Percentiles rank a stretch among this genome's conserved stretches.
Conservation (phyloP, 2,329 filamentous ascomycete genomes). For the Rhynchosporium agropyri region DNA sequence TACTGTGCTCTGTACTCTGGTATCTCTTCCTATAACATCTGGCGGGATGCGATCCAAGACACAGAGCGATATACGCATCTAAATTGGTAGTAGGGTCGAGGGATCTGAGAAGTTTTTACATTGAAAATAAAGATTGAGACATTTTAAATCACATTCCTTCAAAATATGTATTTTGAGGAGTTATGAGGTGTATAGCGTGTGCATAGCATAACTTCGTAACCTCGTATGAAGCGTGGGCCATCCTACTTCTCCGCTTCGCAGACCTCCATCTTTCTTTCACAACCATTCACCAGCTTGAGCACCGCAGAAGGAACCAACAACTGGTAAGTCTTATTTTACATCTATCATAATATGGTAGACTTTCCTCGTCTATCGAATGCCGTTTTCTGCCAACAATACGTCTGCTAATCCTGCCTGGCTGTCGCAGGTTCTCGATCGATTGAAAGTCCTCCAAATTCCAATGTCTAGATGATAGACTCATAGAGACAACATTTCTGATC, state of each 20-base stretch:
- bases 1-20: constrained; percentile 16
- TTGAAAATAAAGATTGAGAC: constrained; percentile 26
- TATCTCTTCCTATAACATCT: constrained; percentile 11
- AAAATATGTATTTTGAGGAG: constrained; percentile 29
- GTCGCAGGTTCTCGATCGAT: constrained; percentile 37
- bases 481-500: constrained; percentile 39
- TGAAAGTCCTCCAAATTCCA: constrained; percentile 35
- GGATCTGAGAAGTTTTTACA: constrained; percentile 13
- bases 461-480: constrained; percentile 42
- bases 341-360: constrained; percentile 22
- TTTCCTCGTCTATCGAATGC: constrained; percentile 23
- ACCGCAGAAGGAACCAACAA: constrained; percentile 29
- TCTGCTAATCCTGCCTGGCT: constrained; percentile 32
- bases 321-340: constrained; percentile 33
- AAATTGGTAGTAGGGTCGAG: constrained; percentile 19
- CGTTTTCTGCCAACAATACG: constrained; percentile 22
- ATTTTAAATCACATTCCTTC: constrained; percentile 27
- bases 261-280: constrained; percentile 8
- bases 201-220: constrained; percentile 25
- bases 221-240: constrained; percentile 28
- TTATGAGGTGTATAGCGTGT: constrained; percentile 31
- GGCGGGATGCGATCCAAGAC: constrained; percentile 8
- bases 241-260: constrained; percentile 30
- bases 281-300: constrained; percentile 23
- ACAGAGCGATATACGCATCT: constrained; percentile 7